Conservation (phyloP, 1,284 basidiomycete genomes). For the Tilletia horrida region DNA sequence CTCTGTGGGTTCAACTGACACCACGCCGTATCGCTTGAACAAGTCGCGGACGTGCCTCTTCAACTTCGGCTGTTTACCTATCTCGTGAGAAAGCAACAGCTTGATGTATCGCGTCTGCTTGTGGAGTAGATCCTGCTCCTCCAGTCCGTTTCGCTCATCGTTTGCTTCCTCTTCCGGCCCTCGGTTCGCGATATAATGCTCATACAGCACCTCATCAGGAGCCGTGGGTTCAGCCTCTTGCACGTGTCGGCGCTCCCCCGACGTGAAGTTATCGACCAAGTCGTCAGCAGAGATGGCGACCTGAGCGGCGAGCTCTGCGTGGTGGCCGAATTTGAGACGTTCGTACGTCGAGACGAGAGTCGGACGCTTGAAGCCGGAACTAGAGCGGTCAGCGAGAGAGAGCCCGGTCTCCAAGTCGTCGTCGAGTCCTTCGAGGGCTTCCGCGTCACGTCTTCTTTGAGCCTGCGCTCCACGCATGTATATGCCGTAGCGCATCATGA, state of each 20-base stretch:
- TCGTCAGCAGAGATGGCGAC: slow-evolving; percentile 76
- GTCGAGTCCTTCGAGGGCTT: neutral
- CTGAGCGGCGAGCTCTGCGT: slow-evolving; percentile 72
- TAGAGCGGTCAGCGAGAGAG: slow-evolving; percentile 25
- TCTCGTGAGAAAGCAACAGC: slow-evolving; percentile 81
- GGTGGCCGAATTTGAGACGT: slow-evolving; percentile 72
- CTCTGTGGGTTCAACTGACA: slow-evolving; percentile 84
- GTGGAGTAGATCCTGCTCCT: slow-evolving; percentile 73
- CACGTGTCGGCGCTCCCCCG: slow-evolving; percentile 57
- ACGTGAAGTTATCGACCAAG: slow-evolving; percentile 73
- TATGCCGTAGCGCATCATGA: slow-evolving; percentile 71
- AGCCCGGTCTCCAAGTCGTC: slow-evolving; percentile 53
- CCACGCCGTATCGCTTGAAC: slow-evolving; percentile 73
- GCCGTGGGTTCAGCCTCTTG: neutral
- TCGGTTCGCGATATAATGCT: slow-evolving; percentile 18
- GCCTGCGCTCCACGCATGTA: slow-evolving; percentile 52
- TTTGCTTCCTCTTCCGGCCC: slow-evolving; percentile 64
- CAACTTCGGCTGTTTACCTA: slow-evolving; percentile 87
- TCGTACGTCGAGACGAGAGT: slow-evolving; percentile 84
- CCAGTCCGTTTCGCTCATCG: slow-evolving; percentile 26
- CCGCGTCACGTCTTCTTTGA: neutral
- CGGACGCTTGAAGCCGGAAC: slow-evolving; percentile 69
- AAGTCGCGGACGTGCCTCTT: slow-evolving; percentile 73
- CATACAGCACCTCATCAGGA: neutral
- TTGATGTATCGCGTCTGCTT: slow-evolving; percentile 67